phyloP scores from a whole-genome alignment of 2,329 filamentous ascomycete genomes.

The Oidium heveae region DNA sequence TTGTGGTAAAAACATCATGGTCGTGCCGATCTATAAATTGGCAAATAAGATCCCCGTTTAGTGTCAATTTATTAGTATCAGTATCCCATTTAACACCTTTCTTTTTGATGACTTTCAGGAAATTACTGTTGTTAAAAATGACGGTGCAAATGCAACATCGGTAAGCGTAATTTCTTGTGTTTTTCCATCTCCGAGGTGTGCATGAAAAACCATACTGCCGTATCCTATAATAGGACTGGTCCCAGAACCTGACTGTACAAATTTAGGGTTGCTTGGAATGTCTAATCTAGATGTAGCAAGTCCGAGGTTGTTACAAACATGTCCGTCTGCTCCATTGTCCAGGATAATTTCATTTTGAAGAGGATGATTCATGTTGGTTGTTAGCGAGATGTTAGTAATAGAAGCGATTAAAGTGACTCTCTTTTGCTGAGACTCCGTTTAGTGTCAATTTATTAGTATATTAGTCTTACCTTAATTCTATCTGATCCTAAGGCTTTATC shows the following conservation, averaged over 20 bases:
- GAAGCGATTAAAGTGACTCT: neutral
- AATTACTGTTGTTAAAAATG: neutral
- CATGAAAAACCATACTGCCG: neutral
- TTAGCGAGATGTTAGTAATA: neutral
- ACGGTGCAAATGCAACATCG: neutral
- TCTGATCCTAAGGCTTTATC: neutral
- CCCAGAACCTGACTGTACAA: neutral
- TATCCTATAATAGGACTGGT: neutral
- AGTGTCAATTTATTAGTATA: no score
- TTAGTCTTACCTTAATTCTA: neutral
- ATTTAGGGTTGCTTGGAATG: neutral
- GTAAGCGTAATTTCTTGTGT: neutral
- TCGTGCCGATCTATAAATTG: neutral
- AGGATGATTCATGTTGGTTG: neutral
- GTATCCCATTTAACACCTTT: neutral
- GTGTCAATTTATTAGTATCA: neutral
- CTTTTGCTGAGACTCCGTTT: no score
- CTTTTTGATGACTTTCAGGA: neutral
- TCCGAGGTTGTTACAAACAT: neutral
- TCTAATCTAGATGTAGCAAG: neutral
- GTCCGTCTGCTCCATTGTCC: neutral
- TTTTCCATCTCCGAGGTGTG: neutral
- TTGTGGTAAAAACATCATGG: no score
- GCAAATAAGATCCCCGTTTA: neutral
- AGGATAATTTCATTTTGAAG: neutral